A percentile compares a stretch with the other conserved stretches of the same genome.
These are phyloP conservation scores for Umbelopsis sp. DNA, from an alignment of 192 early-diverging fungal genomes.

Conservation along the genomic window DNA sequence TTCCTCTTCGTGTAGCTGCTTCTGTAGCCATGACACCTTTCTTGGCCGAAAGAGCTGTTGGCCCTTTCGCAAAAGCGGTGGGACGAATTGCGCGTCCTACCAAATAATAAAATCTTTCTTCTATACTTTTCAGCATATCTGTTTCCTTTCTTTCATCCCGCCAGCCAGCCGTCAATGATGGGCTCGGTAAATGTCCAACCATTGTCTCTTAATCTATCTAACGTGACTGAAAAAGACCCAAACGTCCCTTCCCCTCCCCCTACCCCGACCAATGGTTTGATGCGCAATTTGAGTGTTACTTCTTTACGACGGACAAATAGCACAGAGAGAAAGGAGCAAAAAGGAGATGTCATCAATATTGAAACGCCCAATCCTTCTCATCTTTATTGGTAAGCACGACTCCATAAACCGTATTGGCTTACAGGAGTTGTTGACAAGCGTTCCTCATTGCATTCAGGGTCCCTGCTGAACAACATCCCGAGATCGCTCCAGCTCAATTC, in stretches of 20 bases:
- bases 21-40: conserved; percentile 60
- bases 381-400: conserved; percentile 29
- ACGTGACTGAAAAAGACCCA: background rate
- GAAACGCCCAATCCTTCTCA: conserved; percentile 31
- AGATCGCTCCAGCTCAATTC: conserved; percentile 35
- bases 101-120: conserved; percentile 6
- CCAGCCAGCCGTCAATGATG: background rate
- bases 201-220: conserved; percentile 10
- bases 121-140: background rate
- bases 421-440: background rate
- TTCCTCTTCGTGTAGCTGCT: conserved; percentile 67
- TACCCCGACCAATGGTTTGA: background rate
- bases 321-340: conserved; percentile 13
- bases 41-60: conserved; percentile 52
- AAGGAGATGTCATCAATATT: conserved; percentile 27
- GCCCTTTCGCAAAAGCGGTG: conserved; percentile 31
- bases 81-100: conserved; percentile 11
- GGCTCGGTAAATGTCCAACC: conserved; percentile 6
- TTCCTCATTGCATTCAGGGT: conserved; percentile 20
- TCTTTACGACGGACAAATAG: conserved; percentile 16
- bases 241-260: conserved; percentile 1
- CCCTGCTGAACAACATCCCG: conserved; percentile 33
- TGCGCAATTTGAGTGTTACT: conserved; percentile 8
- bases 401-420: background rate
- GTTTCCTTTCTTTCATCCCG: conserved; percentile 2